Evolutionary conservation across 176 grass and related monocot species (phyloP).

Genomic region (Aegilops umbellulata): DNA sequence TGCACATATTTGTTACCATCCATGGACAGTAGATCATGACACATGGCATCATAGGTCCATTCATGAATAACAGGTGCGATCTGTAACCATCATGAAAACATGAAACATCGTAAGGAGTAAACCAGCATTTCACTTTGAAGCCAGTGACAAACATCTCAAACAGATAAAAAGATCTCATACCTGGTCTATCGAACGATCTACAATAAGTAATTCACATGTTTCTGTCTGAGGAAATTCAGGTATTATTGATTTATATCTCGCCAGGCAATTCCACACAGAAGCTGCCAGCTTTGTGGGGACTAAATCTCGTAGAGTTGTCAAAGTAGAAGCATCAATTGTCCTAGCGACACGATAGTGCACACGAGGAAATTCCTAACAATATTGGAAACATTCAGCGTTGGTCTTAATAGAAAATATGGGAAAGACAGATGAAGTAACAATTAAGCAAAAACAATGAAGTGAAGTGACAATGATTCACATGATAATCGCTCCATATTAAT

Average conservation of each 20-base stretch:
- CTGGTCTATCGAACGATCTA: conserved; percentile 93
- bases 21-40: conserved; percentile 87
- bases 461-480: not conserved
- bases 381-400: not conserved
- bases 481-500: not conserved
- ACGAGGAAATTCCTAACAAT: conserved; percentile 80
- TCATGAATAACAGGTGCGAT: conserved; percentile 98
- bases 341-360: conserved; percentile 84
- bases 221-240: conserved; percentile 77
- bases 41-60: conserved; percentile 99
- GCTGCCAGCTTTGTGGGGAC: conserved; percentile 92
- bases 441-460: not conserved
- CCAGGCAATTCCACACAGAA: conserved; percentile 72
- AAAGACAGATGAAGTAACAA: not conserved
- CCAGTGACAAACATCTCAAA: not conserved
- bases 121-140: not conserved
- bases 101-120: conserved; percentile 1
- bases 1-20: conserved; percentile 96
- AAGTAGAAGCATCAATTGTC: conserved; percentile 73
- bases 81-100: conserved; percentile 38
- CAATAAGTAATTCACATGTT: conserved; percentile 96
- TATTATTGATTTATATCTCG: conserved; percentile 69
- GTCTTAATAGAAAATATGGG: not conserved
- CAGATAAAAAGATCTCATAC: conserved; percentile 23
- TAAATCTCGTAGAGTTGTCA: conserved; percentile 82